These are phyloP conservation scores for Suhomyces yuchorum DNA, from an alignment of 1,139 yeast species.

Conservation along the genomic window DNA sequence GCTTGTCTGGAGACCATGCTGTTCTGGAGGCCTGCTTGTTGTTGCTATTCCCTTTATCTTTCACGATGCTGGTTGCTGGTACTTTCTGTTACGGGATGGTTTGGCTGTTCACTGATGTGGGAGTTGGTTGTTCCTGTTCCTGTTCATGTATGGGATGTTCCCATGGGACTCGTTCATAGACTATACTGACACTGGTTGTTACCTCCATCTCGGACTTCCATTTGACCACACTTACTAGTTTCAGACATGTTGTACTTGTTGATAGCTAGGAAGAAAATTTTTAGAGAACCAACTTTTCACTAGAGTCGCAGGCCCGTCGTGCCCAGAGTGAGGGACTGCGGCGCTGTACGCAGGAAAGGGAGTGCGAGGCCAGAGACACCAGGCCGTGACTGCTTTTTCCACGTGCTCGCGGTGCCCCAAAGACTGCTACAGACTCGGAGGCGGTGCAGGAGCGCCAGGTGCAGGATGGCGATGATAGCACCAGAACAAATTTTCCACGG, in stretches of 20 bases:
- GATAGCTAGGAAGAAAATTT: slow-evolving; percentile 14
- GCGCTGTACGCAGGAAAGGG: slow-evolving; percentile 6
- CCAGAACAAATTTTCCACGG: slow-evolving; percentile 10
- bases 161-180: background rate
- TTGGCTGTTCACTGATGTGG: no score
- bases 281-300: slow-evolving; percentile 13
- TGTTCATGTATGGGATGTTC: no score
- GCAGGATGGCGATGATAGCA: slow-evolving; percentile 6
- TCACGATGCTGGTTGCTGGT: no score
- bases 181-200: background rate
- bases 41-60: no score
- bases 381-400: slow-evolving; percentile 22
- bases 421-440: no score
- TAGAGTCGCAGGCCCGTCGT: slow-evolving; percentile 10
- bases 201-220: background rate
- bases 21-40: no score
- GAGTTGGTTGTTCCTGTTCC: no score
- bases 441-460: background rate
- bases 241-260: slow-evolving; percentile 43
- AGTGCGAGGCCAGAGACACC: slow-evolving; percentile 3
- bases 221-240: slow-evolving; percentile 42
- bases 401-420: no score
- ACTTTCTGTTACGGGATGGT: no score
- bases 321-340: slow-evolving; percentile 10
- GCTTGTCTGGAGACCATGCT: no score